These are phyloP conservation scores for Dipodascus albidus DNA, from an alignment of 805 yeast genomes.

Conservation along the genomic window DNA sequence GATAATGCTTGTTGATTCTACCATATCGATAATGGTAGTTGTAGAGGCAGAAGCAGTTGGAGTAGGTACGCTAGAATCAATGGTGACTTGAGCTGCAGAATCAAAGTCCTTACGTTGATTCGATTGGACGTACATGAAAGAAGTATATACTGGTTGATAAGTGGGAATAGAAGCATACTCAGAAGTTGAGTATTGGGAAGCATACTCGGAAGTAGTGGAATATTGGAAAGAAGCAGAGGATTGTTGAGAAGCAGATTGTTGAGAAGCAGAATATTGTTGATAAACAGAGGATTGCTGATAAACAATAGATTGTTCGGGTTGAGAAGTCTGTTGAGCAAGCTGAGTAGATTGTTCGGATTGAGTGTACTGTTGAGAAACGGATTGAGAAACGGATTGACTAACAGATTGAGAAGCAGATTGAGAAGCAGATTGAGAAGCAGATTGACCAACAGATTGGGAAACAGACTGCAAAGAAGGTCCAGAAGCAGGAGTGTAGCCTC, in stretches of 20 bases:
- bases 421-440: not conserved
- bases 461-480: not conserved
- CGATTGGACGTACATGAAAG: not conserved
- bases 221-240: not conserved
- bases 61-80: not conserved
- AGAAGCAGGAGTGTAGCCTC: not conserved
- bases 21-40: not conserved
- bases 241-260: not conserved
- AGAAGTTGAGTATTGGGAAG: not conserved
- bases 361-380: not conserved
- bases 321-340: too few species aligned
- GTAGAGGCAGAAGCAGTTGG: not conserved
- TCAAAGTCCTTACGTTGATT: too few species aligned
- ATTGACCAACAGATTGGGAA: not conserved
- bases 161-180: not conserved
- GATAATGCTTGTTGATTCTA: not conserved
- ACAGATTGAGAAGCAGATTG: not conserved
- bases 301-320: too few species aligned
- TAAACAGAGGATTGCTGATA: too few species aligned
- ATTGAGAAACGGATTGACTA: not conserved
- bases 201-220: not conserved
- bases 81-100: not conserved
- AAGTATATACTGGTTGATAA: not conserved
- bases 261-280: not conserved
- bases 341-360: too few species aligned